phyloP scores from a whole-genome alignment of 768 basidiomycete genomes.

The Serendipita sp. region DNA sequence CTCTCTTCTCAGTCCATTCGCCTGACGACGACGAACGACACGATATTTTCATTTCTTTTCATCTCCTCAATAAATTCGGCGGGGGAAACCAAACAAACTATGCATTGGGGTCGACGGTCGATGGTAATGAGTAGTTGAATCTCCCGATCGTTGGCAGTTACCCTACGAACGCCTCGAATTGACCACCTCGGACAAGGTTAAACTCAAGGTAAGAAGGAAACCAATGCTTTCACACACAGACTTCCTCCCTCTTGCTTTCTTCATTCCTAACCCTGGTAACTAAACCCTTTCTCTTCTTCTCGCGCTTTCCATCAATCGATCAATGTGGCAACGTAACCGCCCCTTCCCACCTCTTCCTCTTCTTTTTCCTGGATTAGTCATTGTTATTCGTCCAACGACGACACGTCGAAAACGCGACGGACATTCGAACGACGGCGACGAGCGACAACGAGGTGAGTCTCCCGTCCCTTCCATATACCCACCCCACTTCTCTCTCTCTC shows the following conservation, averaged over 20 bases:
- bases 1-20: neutral
- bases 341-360: too few relatives aligned
- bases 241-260: too few relatives aligned
- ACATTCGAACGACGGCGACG: neutral
- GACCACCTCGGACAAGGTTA: constrained; percentile 22
- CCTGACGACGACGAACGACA: too few relatives aligned
- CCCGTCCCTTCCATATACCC: neutral
- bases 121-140: constrained; percentile 19
- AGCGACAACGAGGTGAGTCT: neutral
- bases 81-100: too few relatives aligned
- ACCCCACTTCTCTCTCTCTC: neutral
- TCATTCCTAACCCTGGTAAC: too few relatives aligned
- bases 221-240: too few relatives aligned
- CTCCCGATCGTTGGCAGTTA: constrained; percentile 19
- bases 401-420: constrained; percentile 7
- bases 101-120: too few relatives aligned
- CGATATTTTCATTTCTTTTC: too few relatives aligned
- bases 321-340: too few relatives aligned
- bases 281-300: too few relatives aligned
- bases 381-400: constrained; percentile 9
- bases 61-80: too few relatives aligned
- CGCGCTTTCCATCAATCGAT: too few relatives aligned
- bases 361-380: neutral
- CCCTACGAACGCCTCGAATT: constrained; percentile 25
- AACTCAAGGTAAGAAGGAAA: constrained; percentile 27